Base-by-base conservation (phyloP, 495 filamentous ascomycete genomes). In the Tetracladium marchalianum region DNA sequence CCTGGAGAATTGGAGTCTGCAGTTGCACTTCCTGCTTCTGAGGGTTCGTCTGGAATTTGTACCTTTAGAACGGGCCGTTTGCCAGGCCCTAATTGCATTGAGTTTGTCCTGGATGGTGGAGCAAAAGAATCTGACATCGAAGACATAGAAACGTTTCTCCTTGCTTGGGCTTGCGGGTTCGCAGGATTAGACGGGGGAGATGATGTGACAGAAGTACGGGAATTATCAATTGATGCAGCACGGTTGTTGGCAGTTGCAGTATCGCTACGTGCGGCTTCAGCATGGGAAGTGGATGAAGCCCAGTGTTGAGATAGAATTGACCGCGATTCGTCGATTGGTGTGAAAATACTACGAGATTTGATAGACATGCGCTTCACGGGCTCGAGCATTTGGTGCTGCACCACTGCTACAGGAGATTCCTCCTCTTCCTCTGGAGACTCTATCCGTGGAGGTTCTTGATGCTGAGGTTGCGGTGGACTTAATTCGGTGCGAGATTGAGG, bases 301-400 rank as follows among this genome's bases (percentile, higher is more conserved):
- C 59, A 92, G 84, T 95, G 87, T 44, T 87, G 84, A 11, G 85
- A 85, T 17, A 96, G 69, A 51, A 95, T 80, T 5, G 92, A 96
- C 38, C 85, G 77, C 47, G 81, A 86, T 58, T 95, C 90, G 53
- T 95, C 92, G 46, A 97, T 94, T 1, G 92, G 92, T 1, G 92
- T 98, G 56, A 95, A 97, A 43, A 97, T 97, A 62, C 89, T 95
- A 46, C 88, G 82, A 7, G 84, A 84, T 62, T 90, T 90, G 15
- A 80, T 78, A 11, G 82, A 76, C n/a, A 85, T 64, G 18, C 85
- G 82, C 58, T 87, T 90, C 43, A 80, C 73, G n/a, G 69, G 68
- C 43, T 81, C 76, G 5, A 65, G 64, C 51, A 70, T 49, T 47
- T 71, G 27, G 61, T 59, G 40, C 65, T 52, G 52, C 16, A 70